Percentiles rank a stretch among this genome's conserved stretches.
Conservation (phyloP, 2,329 filamentous ascomycete genomes). For the Fusarium sp. region DNA sequence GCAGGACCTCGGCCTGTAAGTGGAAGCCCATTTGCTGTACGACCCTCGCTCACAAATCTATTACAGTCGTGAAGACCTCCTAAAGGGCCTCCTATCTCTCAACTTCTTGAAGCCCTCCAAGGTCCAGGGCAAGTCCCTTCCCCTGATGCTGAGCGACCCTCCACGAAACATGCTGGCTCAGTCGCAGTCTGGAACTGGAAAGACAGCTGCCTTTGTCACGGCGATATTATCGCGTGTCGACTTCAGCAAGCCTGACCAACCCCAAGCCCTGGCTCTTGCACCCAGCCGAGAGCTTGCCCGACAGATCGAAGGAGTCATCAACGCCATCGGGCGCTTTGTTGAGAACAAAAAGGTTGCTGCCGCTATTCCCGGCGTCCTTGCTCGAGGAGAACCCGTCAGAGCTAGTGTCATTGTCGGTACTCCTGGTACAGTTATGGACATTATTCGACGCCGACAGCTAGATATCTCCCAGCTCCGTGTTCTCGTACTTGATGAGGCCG, state of each 20-base stretch:
- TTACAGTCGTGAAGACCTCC: constrained; percentile 64
- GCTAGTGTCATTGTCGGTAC: constrained; percentile 91
- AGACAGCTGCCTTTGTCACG: constrained; percentile 95
- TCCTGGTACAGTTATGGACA: constrained; percentile 90
- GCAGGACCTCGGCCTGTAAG: constrained; percentile 84
- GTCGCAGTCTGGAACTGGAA: constrained; percentile 98
- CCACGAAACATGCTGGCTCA: constrained; percentile 95
- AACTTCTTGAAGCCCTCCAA: constrained; percentile 96
- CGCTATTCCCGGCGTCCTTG: constrained; percentile 82
- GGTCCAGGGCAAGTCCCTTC: constrained; percentile 94
- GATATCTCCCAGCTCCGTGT: constrained; percentile 78
- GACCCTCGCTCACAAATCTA: constrained; percentile 10
- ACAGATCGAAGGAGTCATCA: constrained; percentile 89
- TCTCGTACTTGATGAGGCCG: constrained; percentile 94
- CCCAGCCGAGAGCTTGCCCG: constrained; percentile 94
- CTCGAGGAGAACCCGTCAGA: constrained; percentile 74
- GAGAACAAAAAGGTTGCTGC: constrained; percentile 79
- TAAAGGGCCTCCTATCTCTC: constrained; percentile 81
- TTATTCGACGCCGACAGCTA: constrained; percentile 81
- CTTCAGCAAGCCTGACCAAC: constrained; percentile 71
- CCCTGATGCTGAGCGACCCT: constrained; percentile 87
- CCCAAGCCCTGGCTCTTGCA: constrained; percentile 89
- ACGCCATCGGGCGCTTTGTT: constrained; percentile 86
- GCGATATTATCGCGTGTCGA: constrained; percentile 91
- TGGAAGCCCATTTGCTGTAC: neutral